Evolutionary conservation across 2,329 filamentous ascomycete species (phyloP).

Genomic region (Penicillium vulpinum): DNA sequence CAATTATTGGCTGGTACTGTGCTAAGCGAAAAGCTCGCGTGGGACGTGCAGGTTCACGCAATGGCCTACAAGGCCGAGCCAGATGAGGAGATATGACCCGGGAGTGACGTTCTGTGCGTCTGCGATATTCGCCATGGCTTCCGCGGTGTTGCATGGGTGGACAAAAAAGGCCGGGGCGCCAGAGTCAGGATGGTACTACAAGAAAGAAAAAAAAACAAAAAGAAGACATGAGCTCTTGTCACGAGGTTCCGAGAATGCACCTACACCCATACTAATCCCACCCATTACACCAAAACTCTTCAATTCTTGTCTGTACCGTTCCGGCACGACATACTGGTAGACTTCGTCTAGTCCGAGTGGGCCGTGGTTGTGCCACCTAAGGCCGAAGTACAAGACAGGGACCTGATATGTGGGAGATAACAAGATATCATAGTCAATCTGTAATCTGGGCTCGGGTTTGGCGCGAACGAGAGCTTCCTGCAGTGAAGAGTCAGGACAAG

Average conservation of each 20-base stretch:
- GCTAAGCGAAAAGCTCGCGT: constrained; percentile 56
- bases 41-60: constrained; percentile 78
- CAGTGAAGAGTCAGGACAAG: constrained; percentile 13
- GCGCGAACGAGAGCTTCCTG: constrained; percentile 46
- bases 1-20: constrained; percentile 22
- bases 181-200: constrained; percentile 78
- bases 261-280: constrained; percentile 73
- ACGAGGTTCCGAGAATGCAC: constrained; percentile 42
- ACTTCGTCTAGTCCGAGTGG: constrained; percentile 65
- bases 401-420: constrained; percentile 73
- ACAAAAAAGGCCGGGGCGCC: constrained; percentile 82
- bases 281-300: constrained; percentile 65
- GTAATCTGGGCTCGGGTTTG: constrained; percentile 41
- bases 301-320: constrained; percentile 62
- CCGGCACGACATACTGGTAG: constrained; percentile 69
- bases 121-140: constrained; percentile 70
- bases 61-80: constrained; percentile 83
- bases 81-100: constrained; percentile 76
- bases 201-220: constrained; percentile 11
- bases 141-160: constrained; percentile 86
- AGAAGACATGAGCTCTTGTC: constrained; percentile 37
- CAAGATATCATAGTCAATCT: constrained; percentile 71
- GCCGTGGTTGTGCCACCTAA: constrained; percentile 60
- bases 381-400: constrained; percentile 73
- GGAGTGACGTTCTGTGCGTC: constrained; percentile 40